Evolutionary conservation across 441 rosid species (phyloP), one percentile per base, ranked within the genome.

Genomic region (Breynia disticha): DNA sequence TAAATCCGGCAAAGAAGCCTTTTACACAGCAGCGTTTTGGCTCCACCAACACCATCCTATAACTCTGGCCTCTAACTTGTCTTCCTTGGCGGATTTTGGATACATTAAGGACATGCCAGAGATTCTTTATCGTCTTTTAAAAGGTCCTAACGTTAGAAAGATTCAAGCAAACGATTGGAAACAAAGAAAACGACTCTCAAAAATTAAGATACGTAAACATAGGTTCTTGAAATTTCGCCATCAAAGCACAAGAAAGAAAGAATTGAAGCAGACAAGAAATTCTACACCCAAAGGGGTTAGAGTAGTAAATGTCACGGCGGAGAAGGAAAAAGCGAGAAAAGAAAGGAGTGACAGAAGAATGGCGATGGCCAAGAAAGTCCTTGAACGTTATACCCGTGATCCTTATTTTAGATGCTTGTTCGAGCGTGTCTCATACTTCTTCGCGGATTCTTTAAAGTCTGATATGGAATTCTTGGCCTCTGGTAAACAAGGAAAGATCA

Each of bases 1-100:
- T 1, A 68, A 68, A 15, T 59, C 69, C 21, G 66, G 64, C 39
- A 63, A 59, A 52, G 66, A 64, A 52, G 73, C 65, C 10, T 68
- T 50, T 16, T 68, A 59, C 16, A 19, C 59, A 0, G 46, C 73
- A 0, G 69, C 60, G 12, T 16, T 63, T 32, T 68, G 69, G 69
- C 59, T 64, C 8, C 59, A 59, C 28, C 45, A 42, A 1, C 32
- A 35, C 13, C 73, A 68, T 46, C 69, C 73, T 10, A 64, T 63
- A 35, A 68, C 73, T 1, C 62, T 63, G 14, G 68, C 68, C 19
- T 60, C 50, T 16, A 64, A 68, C 15, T 11, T 60, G 5, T 32
- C 50, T 0, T 16, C 41, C 5, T 13, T 64, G 35, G 59, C 62
- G 1, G 4, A 55, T 45, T 68, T 68, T 18, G 73, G 65, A 0